These are phyloP conservation scores for Psilocybe subaeruginosa DNA, from an alignment of 768 basidiomycete species.

Conservation along the genomic window DNA sequence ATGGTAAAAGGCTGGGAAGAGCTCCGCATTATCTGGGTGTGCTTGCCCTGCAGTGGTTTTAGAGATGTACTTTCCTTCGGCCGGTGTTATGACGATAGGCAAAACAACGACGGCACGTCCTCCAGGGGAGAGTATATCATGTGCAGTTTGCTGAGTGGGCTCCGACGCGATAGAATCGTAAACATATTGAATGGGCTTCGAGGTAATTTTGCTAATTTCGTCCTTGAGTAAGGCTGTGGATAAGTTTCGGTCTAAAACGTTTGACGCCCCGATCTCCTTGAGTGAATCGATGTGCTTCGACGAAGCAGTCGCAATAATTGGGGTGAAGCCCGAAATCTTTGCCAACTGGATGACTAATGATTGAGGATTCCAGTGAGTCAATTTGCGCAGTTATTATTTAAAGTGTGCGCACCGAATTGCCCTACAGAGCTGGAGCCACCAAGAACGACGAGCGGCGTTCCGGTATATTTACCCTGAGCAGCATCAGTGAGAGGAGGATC, in stretches of 20 bases:
- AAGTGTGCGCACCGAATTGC: conserved; percentile 39
- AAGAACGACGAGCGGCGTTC: conserved; percentile 47
- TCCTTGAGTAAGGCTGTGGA: neutral
- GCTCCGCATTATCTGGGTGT: conserved; percentile 19
- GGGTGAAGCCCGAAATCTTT: conserved; percentile 37
- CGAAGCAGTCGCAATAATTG: conserved; percentile 44
- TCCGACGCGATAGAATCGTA: conserved; percentile 1
- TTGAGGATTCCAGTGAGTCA: neutral
- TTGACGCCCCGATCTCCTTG: conserved; percentile 38
- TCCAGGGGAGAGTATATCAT: conserved; percentile 3
- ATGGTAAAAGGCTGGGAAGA: conserved; percentile 16
- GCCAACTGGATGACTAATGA: conserved; percentile 15
- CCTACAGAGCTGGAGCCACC: conserved; percentile 54
- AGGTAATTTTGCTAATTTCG: conserved; percentile 24
- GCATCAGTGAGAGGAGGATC: conserved; percentile 38
- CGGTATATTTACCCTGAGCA: conserved; percentile 42
- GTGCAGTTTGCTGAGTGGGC: conserved; percentile 2
- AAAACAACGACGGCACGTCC: conserved; percentile 3
- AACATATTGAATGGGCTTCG: conserved; percentile 1
- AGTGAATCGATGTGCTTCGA: conserved; percentile 32
- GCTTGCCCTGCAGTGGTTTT: conserved; percentile 36
- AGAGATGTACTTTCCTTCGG: neutral
- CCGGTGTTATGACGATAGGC: neutral
- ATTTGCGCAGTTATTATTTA: neutral
- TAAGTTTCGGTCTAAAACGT: conserved; percentile 37